Conservation (phyloP, 2,329 filamentous ascomycete species). For the Neofusicoccum cordaticola region DNA sequence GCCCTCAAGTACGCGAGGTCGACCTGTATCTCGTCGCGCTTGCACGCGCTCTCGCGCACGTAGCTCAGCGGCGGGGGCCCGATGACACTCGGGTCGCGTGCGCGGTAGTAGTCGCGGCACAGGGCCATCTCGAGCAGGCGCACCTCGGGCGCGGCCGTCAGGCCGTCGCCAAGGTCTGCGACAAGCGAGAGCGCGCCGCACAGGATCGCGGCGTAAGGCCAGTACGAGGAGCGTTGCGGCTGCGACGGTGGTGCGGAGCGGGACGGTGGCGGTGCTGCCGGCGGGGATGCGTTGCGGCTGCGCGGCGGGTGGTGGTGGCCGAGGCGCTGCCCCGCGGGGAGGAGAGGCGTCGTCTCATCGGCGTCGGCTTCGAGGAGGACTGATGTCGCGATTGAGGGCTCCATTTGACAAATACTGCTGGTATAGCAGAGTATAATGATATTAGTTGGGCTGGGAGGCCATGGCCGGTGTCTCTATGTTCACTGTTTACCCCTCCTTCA, state of each 20-base stretch:
- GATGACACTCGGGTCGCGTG: neutral
- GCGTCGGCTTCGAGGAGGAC: neutral
- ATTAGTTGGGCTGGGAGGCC: neutral
- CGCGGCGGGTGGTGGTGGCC: neutral
- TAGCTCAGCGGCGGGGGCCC: constrained; percentile 10
- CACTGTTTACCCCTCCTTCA: neutral
- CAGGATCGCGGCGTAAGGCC: neutral
- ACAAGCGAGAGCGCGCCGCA: constrained; percentile 10
- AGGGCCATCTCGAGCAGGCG: constrained; percentile 15
- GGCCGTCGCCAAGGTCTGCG: constrained; percentile 12
- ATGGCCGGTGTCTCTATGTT: neutral
- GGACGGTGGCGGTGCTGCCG: neutral
- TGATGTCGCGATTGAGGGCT: neutral
- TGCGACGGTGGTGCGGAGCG: neutral
- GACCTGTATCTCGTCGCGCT: constrained; percentile 9
- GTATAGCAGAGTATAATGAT: neutral
- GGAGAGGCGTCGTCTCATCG: neutral
- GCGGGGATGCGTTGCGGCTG: neutral
- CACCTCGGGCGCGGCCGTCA: constrained; percentile 11
- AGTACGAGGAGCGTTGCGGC: neutral
- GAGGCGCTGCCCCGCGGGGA: neutral
- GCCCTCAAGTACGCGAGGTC: constrained; percentile 14
- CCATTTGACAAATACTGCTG: neutral
- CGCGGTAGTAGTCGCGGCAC: constrained; percentile 7
- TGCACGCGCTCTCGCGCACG: constrained; percentile 7